Base-by-base conservation (phyloP, 2,329 filamentous ascomycete species). In the Colletotrichum filicis region DNA sequence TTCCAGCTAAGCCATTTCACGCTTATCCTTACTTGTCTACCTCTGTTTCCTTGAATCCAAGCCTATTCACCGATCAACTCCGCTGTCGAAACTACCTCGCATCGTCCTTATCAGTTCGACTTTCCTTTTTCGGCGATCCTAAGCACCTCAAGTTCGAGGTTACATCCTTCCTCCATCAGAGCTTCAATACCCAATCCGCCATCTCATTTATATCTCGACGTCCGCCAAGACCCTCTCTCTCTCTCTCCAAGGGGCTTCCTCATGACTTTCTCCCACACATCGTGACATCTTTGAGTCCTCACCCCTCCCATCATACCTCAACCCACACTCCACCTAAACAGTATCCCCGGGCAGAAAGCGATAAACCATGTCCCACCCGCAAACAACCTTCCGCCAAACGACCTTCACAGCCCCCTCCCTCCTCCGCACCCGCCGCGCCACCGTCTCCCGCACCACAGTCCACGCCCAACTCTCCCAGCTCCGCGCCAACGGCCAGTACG, bases 401-500 rank as follows among this genome's bases (percentile, higher is more conserved):
- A 74, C 74, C 60, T 84, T 84, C 74, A 79, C 78, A 46, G 79
- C 79, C 32, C 76, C 80, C 7, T 85, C 82, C 1, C 66, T 84
- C n/a, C 79, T 85, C 30, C 78, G 76, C 8, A 74, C 74, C 4
- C 79, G 82, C 57, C 79, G 83, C 37, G 71, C 77, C 37, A 83
- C 80, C 14, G 76, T 84, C 55, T 79, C 78, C 14, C 75, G 75
- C 28, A 75, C 76, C 52, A 89, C 88, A 1, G 77, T 89, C 3
- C 80, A 82, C 9, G 85, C 87, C 42, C 89, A 91, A 78, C 84
- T 91, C 24, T 78, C 85, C 24, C 84, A 88, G 61, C 80, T 91
- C 9, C 87, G 86, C 72, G 81, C 83, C 14, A 90, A 89, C 2
- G 89, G 89, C 1, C 84, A 87, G 30, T 90, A 89, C 74, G 85